Percentiles rank a stretch among this genome's conserved stretches.
phyloP scores from a whole-genome alignment of 2,329 filamentous ascomycete genomes.

The Fusarium mangiferae region DNA sequence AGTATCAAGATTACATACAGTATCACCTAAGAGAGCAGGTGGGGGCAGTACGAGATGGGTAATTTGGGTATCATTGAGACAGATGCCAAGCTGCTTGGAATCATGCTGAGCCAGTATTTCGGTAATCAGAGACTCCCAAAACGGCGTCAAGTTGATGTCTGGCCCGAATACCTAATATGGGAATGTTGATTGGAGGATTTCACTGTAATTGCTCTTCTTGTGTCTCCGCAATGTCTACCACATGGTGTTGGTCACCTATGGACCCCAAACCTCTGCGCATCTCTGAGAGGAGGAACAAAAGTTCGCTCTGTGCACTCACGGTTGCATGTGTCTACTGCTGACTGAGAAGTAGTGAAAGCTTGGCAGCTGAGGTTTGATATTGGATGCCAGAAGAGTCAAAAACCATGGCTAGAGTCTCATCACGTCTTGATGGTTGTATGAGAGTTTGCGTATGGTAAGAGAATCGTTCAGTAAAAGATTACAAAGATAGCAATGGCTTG shows the following conservation, averaged over 20 bases:
- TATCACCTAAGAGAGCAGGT: slow-evolving; percentile 7
- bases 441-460: neutral
- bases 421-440: neutral
- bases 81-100: slow-evolving; percentile 6
- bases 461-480: neutral
- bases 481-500: neutral
- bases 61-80: slow-evolving; percentile 7
- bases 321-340: neutral
- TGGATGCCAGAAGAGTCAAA: neutral
- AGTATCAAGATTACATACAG: neutral
- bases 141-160: slow-evolving; percentile 3
- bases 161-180: neutral
- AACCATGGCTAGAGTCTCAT: neutral
- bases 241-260: neutral
- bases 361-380: neutral
- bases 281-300: slow-evolving; percentile 23
- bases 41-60: slow-evolving; percentile 17
- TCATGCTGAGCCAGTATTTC: slow-evolving; percentile 17
- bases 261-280: neutral
- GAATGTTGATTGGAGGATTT: slow-evolving; percentile 12
- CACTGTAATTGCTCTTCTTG: slow-evolving; percentile 8
- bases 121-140: slow-evolving; percentile 3
- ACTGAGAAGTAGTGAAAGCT: slow-evolving; percentile 5
- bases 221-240: slow-evolving; percentile 22
- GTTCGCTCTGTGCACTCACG: neutral